Base-by-base conservation (phyloP, 306 rosid species). In the Ceratonia siliqua region DNA sequence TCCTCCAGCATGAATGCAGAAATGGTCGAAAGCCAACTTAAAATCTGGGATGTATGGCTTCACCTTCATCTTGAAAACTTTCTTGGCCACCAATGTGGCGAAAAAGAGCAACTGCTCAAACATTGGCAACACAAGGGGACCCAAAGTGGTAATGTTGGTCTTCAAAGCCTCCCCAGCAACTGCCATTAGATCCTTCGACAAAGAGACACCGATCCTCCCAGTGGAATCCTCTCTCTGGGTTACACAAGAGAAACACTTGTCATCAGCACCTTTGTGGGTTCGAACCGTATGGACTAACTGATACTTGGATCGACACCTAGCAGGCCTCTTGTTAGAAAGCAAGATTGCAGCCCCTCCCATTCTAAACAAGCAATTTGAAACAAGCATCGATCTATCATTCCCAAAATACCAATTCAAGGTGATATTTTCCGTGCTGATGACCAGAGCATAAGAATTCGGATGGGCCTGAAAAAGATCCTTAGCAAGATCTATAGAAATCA, bases 341-440 rank as follows among this genome's bases (percentile, higher is more conserved):
- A 88, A 71, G 30, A 84, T 84, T 39, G 88, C 90, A 46, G 87
- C 90, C 10, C 93, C 90, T 58, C 93, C 90, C 90, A 88, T 84
- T 77, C 93, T 68, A 32, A 88, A 88, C 84, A 88, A 77, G 76
- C 93, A 86, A 53, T 88, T 88, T 3, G 93, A 86, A 41, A 86
- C 81, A 8, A 88, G 88, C 93, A 88, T 88, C 7, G 90, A 84
- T 64, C 83, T 84, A 15, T 86, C 88, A 38, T 88, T 88, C 24
- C 93, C 93, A 69, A 79, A 70, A 67, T 88, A 88, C 92, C 92
- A 88, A 69, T 88, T 88, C 84, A 88, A 72, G 52, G 92, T 88
- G 64, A 88, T 88, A 46, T 80, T 88, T 48, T 88, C 93, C 90
- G 78, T 86, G 84, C 93, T 88, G 62, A 88, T 71, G 18, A 86